Base-by-base conservation (phyloP, 2,329 filamentous ascomycete species). In the Parafenestella ontariensis region DNA sequence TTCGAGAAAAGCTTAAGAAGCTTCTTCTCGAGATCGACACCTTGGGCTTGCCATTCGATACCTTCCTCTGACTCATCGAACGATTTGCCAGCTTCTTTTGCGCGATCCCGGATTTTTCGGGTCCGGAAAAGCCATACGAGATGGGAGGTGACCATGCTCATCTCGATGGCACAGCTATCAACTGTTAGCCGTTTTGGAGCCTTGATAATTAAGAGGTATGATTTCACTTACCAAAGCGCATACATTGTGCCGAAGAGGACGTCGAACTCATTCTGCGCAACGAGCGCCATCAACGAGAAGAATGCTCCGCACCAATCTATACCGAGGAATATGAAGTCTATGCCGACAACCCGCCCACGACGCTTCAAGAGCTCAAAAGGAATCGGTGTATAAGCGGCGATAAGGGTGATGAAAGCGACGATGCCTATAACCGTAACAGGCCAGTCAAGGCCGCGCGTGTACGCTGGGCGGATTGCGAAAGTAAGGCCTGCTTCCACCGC, bases 291-390 rank as follows among this genome's bases (percentile, higher is more conserved):
- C 13, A 87, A 78, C 0, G 84, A 86, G 68, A 88, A 87, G 47
- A 88, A 79, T 0, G 85, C 85, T 0, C 86, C 86, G 1, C 78
- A 64, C 59, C 81, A 85, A 63, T 88, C 85, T 61, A 87, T 83
- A 0, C 73, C 67, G 4, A 88, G 66, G 60, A 88, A 88, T 0
- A 84, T 61, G 64, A 79, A 81, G 46, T 79, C 86, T 48, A 87
- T 81, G 0, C 85, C 86, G 20, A 86, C 76, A 1, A 87, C 84
- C 8, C 84, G 77, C 0, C 86, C 85, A 31, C 79, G 76, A 15
- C 85, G 76, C 69, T 87, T 87, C 78, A 81, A 83, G 1, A 87
- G 72, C 65, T 88, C 85, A 46, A 80, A 79, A 49, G 87, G 87
- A 0, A 85, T 84, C 1, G 84, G 83, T 1, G 87, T 47, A 28